Evolutionary conservation across 2,329 filamentous ascomycete genomes (phyloP).

Genomic region (Myotisia sp.): DNA sequence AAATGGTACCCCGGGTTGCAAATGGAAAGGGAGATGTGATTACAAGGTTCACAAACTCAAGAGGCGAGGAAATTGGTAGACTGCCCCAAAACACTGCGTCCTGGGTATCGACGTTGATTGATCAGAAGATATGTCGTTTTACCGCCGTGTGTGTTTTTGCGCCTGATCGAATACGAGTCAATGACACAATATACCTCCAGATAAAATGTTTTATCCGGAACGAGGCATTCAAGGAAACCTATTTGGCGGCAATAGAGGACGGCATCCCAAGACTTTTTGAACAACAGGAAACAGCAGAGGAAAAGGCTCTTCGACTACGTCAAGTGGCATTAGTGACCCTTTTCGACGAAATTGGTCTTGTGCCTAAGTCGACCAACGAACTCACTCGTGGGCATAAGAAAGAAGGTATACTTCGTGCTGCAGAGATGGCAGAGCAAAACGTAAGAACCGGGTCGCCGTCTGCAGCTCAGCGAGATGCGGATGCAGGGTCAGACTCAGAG

Average conservation of each 20-base stretch:
- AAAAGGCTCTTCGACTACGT: conserved; percentile 66
- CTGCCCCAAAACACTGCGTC: conserved; percentile 72
- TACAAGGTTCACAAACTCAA: conserved; percentile 72
- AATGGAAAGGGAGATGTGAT: conserved; percentile 67
- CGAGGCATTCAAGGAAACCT: conserved; percentile 53
- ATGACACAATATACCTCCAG: conserved; percentile 90
- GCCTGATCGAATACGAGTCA: conserved; percentile 69
- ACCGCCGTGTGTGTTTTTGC: conserved; percentile 81
- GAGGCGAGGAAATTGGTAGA: conserved; percentile 70
- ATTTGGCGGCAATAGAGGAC: conserved; percentile 45
- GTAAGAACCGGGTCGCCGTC: conserved; percentile 44
- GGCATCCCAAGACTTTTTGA: conserved; percentile 67
- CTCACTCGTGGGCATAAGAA: conserved; percentile 63
- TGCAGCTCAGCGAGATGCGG: conserved; percentile 23
- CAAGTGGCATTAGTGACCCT: conserved; percentile 81
- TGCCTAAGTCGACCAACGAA: conserved; percentile 60
- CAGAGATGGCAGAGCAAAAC: conserved; percentile 67
- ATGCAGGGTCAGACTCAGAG: conserved; percentile 50
- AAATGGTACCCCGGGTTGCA: conserved; percentile 32
- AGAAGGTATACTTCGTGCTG: conserved; percentile 73
- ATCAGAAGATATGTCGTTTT: conserved; percentile 77
- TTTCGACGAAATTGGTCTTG: conserved; percentile 74
- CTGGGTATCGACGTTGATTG: conserved; percentile 85
- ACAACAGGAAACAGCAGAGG: conserved; percentile 70
- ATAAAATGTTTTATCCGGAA: conserved; percentile 61